Base-by-base conservation (phyloP, 1,284 basidiomycete species). In the Cryptococcus sp. region DNA sequence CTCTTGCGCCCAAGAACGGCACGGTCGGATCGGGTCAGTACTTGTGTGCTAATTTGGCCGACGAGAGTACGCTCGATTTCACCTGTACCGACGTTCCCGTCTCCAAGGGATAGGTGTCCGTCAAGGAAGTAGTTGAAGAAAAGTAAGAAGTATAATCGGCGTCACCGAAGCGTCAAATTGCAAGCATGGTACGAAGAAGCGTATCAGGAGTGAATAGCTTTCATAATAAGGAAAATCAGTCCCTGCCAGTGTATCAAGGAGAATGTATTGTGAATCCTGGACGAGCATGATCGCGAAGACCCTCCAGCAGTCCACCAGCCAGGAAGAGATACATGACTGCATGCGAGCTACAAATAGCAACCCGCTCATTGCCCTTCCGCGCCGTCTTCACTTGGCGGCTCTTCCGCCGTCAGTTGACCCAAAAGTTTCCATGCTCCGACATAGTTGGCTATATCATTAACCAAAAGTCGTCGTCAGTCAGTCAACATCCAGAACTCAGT, bases 381-480 rank as follows among this genome's bases (percentile, higher is more conserved):
- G 11, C 44, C 56, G 7, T 70, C 69, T 15, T 75, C 74, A 13
- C 64, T 57, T 3, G 70, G 67, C 2, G 74, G 73, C 54, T 78
- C 78, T 64, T 79, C 77, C 10, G 77, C 78, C 19, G 74, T 71
- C 69, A 79, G 72, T 61, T 75, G 75, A 22, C 78, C 78, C 48
- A 78, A 62, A 35, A 78, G 64, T 61, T 76, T 76, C 78, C 78
- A 79, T 42, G 68, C 69, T 54, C 75, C 75, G 16, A 77, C 74
- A 58, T 78, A 79, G 1, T 77, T 78, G 13, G 77, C 75, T 78
- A 16, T 23, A 39, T 7, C 11, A 11, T 5, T 3, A 39, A 38
- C 11, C 35, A 17, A 47, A 19, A 25, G 13, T 19, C 27, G 7
- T 25, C n/a, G 44, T 71, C 54, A 74, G 71, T 54, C 52, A 1